These are phyloP conservation scores for Macrocybe gigantea DNA, from an alignment of 768 basidiomycete species.

Conservation along the genomic window DNA sequence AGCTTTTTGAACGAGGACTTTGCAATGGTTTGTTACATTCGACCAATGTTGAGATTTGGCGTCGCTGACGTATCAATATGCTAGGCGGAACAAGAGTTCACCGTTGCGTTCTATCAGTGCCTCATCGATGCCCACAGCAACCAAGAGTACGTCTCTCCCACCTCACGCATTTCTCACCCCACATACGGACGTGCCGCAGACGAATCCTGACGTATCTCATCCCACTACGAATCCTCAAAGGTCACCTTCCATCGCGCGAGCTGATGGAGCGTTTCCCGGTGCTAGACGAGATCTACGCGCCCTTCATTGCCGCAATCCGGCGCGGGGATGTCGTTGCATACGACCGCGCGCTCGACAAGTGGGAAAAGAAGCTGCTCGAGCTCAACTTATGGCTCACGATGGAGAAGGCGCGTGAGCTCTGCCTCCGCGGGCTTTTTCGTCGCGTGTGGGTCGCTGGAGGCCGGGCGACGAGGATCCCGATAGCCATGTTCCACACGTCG, in stretches of 20 bases:
- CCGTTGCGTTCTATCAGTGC: constrained; percentile 83
- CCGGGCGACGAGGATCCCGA: constrained; percentile 72
- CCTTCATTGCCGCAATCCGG: constrained; percentile 78
- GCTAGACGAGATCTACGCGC: constrained; percentile 65
- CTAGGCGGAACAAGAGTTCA: constrained; percentile 82
- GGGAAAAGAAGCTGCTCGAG: constrained; percentile 73
- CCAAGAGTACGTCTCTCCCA: constrained; percentile 57
- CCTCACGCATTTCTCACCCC: background rate
- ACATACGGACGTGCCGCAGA: constrained; percentile 30
- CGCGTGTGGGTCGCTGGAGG: constrained; percentile 78
- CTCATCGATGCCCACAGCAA: constrained; percentile 64
- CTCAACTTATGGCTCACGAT: constrained; percentile 83
- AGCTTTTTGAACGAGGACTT: constrained; percentile 93
- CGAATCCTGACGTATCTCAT: constrained; percentile 89
- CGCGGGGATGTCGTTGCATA: constrained; percentile 74
- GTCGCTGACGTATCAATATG: background rate
- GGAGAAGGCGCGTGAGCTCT: constrained; percentile 85
- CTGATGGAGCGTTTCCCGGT: constrained; percentile 71
- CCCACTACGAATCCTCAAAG: constrained; percentile 82
- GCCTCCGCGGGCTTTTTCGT: constrained; percentile 77
- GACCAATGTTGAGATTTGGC: background rate
- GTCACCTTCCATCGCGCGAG: constrained; percentile 72
- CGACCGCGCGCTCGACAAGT: constrained; percentile 67
- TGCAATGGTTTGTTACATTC: constrained; percentile 48
- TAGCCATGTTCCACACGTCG: constrained; percentile 76